A percentile compares a stretch with the other conserved stretches of the same genome.
These are phyloP conservation scores for Aphanomyces stellatus DNA, from an alignment of 352 stramenopile species.

Conservation along the genomic window DNA sequence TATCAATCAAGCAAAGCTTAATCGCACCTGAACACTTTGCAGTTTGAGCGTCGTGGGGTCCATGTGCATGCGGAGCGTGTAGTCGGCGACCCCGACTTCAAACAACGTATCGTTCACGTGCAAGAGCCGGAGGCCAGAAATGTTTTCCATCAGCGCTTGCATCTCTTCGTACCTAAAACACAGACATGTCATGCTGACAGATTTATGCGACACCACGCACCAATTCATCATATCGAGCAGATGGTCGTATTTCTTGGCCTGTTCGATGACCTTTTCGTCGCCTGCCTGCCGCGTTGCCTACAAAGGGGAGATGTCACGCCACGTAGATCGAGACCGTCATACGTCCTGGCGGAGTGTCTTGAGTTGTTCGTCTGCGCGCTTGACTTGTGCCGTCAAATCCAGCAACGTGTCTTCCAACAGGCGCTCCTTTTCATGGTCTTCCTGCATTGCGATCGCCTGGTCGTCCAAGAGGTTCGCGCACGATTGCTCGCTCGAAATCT, in stretches of 20 bases:
- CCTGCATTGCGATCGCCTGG: not conserved
- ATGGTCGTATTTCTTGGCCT: not conserved
- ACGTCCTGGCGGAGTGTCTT: not conserved
- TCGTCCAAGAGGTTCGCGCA: not conserved
- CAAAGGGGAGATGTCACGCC: not conserved
- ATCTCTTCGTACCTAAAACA: not conserved
- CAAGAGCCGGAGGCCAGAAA: not conserved
- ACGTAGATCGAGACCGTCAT: not conserved
- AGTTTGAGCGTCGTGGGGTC: not conserved
- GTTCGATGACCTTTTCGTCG: not conserved
- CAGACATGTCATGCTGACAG: not conserved
- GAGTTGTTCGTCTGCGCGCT: not conserved
- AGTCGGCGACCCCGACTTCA: not conserved
- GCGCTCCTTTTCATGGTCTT: conserved; percentile 1
- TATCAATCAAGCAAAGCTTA: not conserved
- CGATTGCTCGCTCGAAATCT: not conserved
- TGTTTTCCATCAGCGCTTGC: not conserved
- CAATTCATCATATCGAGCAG: not conserved
- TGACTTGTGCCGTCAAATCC: not conserved
- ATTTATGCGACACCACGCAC: not conserved
- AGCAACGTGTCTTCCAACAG: not conserved
- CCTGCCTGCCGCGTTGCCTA: not conserved
- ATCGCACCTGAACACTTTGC: not conserved
- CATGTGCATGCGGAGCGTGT: not conserved
- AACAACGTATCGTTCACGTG: not conserved